Evolutionary conservation across 495 filamentous ascomycete species (phyloP), one percentile per base, ranked within the genome.

Genomic region (Pyrenula massariospora): DNA sequence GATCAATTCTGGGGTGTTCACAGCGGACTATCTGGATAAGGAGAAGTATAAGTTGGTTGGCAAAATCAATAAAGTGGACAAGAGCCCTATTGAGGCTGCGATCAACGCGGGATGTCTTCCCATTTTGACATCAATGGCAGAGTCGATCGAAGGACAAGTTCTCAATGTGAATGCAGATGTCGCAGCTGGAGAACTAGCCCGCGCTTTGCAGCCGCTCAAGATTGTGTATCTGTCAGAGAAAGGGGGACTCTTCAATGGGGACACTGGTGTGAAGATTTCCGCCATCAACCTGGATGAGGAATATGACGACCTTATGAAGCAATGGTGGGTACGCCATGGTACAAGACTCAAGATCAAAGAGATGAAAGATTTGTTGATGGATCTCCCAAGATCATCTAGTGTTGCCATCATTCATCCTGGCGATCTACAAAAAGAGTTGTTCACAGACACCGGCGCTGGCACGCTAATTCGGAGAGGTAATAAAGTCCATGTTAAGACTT

Each of bases 191-290:
- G 94, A 96, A 70, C 73, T 98, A 53, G 93, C 93, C 47, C 83
- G 88, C 53, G 81, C 88, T 56, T 73, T 98, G 58, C 87, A 97
- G 73, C 93, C 93, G 25, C 74, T 97, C 62, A 98, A 98, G 84
- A 95, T 97, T 51, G 91, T 98, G 52, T 98, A 96, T 70, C 82
- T 98, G 20, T 94, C 90, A 24, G 93, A 98, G 76, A 97, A 97
- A 79, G 93, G 93, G 42, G 93, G 93, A 19, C 73, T 98, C 25
- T 96, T 95, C 73, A 90, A 97, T 66, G 91, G 89, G 56, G 89
- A 93, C 58, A 89, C 86, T 12, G 87, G 88, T 50, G 87, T 95
- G 76, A 95, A 95, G 77, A 96, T 98, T 62, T 96, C 91, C 10
- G 89, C 84, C 53, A 98, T 98, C 67, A 97, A 98, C 74, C 80